phyloP scores from a whole-genome alignment of 306 rosid species.

The Trichosanthes truncata region DNA sequence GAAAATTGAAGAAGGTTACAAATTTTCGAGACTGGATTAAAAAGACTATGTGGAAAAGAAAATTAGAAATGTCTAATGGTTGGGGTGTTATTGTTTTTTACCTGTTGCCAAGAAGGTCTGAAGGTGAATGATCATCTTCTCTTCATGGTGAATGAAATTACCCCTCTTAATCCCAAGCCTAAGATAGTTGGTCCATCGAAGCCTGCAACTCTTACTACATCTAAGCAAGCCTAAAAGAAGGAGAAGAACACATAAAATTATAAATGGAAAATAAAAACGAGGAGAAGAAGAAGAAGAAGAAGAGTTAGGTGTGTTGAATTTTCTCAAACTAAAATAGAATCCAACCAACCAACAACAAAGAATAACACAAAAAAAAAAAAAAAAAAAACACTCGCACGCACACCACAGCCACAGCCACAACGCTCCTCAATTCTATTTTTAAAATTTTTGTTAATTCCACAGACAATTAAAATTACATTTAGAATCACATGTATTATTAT shows the following conservation, averaged over 20 bases:
- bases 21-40: too few relatives aligned
- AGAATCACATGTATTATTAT: not conserved
- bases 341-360: not conserved
- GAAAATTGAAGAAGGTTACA: too few relatives aligned
- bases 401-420: too few relatives aligned
- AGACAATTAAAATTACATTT: too few relatives aligned
- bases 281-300: not conserved
- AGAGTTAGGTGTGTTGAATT: too few relatives aligned
- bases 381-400: not conserved
- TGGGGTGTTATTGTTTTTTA: too few relatives aligned
- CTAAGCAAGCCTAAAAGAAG: conserved; percentile 54
- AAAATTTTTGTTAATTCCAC: too few relatives aligned
- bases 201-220: conserved; percentile 91
- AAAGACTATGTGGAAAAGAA: too few relatives aligned
- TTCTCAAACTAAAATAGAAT: too few relatives aligned
- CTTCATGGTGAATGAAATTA: conserved; percentile 82
- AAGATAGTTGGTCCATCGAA: conserved; percentile 90
- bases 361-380: too few relatives aligned
- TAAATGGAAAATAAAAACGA: not conserved
- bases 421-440: not conserved
- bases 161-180: conserved; percentile 92
- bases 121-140: conserved; percentile 91
- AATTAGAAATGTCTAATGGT: too few relatives aligned
- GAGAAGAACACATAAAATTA: not conserved
- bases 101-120: conserved; percentile 95